phyloP scores from a whole-genome alignment of 306 rosid genomes.

The Vigna trinervia region DNA sequence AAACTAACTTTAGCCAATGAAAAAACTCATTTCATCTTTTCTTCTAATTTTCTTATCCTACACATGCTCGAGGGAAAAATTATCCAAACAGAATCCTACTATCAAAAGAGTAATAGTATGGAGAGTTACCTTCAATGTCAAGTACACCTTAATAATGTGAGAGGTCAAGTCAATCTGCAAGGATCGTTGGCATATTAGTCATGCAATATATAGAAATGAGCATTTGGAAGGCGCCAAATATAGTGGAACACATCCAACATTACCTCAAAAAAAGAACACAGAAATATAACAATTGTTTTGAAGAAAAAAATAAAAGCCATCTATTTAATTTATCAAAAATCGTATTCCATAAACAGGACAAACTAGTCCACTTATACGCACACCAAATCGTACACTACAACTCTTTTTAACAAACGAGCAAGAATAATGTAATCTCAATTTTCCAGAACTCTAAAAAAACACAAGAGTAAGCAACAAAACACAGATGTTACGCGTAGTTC shows the following conservation, averaged over 20 bases:
- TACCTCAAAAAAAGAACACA: neutral
- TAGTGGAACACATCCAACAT: conserved; percentile 17
- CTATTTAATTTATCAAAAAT: conserved; percentile 26
- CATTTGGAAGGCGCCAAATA: conserved; percentile 18
- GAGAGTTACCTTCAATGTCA: conserved; percentile 83
- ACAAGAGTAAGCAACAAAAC: neutral
- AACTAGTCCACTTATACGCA: neutral
- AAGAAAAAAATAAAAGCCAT: neutral
- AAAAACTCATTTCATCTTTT: too few relatives aligned
- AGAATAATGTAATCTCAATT: neutral
- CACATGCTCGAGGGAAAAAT: neutral
- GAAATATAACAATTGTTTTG: conserved; percentile 15
- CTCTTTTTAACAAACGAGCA: neutral
- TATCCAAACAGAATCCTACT: neutral
- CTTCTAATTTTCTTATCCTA: neutral
- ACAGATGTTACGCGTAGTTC: neutral
- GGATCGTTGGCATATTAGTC: conserved; percentile 43
- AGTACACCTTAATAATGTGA: conserved; percentile 81
- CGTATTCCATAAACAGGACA: conserved; percentile 5
- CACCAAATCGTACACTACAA: neutral
- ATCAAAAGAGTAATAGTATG: conserved; percentile 25
- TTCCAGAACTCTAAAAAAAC: conserved; percentile 22
- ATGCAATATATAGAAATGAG: conserved; percentile 22
- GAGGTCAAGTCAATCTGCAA: conserved; percentile 92
- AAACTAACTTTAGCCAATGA: too few relatives aligned